Conservation (phyloP, 2,329 filamentous ascomycete species). For the Leptographium wingfieldii region DNA sequence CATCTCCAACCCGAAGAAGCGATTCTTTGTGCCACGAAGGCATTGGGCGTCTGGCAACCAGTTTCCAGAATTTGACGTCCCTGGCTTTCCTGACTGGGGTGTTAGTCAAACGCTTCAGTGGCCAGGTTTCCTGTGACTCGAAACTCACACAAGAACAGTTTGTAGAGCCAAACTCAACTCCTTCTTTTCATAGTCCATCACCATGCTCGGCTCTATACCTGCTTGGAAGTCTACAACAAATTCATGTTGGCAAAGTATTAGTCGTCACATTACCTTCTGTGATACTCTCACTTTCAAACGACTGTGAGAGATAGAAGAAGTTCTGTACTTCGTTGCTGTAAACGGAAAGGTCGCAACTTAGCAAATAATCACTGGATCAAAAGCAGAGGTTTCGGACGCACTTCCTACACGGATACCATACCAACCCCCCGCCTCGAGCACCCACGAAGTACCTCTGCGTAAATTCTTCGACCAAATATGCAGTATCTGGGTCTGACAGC, state of each 20-base stretch:
- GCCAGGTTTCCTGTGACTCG: too few species aligned
- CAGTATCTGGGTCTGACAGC: neutral
- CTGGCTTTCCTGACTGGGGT: neutral
- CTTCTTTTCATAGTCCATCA: neutral
- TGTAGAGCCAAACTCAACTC: neutral
- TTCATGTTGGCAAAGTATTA: neutral
- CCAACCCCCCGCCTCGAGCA: neutral
- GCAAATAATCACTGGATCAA: neutral
- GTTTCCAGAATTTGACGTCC: neutral
- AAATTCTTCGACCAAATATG: neutral
- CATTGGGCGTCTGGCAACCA: neutral
- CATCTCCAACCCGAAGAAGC: neutral
- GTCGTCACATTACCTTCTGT: neutral
- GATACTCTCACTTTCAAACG: neutral
- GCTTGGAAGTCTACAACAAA: neutral
- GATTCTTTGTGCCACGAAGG: neutral
- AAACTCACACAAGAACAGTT: neutral
- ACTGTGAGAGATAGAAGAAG: neutral
- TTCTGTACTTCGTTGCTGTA: neutral
- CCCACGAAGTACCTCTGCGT: neutral
- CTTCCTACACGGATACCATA: neutral
- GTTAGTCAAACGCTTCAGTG: neutral
- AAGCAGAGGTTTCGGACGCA: neutral
- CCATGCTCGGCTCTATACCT: neutral
- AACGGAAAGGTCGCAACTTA: neutral